Conservation (phyloP, 768 basidiomycete genomes). For the Leccinellum albellum region DNA sequence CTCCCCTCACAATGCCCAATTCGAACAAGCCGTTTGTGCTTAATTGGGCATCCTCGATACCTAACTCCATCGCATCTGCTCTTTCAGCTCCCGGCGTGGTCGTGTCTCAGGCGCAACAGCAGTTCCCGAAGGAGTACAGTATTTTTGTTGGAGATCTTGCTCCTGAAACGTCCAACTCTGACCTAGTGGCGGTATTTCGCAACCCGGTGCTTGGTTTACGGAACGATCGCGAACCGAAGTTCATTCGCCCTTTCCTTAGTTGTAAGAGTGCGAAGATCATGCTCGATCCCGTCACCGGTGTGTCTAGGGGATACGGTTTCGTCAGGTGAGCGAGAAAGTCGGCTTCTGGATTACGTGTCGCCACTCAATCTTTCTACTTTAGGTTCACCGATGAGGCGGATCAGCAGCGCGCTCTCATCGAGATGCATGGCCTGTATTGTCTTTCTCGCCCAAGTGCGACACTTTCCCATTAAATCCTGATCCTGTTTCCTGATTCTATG, state of each 20-base stretch:
- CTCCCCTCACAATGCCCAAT: conserved; percentile 76
- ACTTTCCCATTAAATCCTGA: not conserved
- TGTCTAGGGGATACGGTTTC: conserved; percentile 89
- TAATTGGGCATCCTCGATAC: conserved; percentile 62
- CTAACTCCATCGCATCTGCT: conserved; percentile 32
- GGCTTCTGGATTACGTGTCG: conserved; percentile 4
- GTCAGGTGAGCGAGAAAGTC: conserved; percentile 56
- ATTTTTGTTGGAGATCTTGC: conserved; percentile 95
- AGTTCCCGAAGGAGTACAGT: conserved; percentile 82
- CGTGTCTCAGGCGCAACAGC: conserved; percentile 40
- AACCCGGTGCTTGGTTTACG: conserved; percentile 84
- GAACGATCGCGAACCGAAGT: conserved; percentile 83
- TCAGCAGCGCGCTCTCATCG: conserved; percentile 83
- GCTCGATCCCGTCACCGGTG: conserved; percentile 85
- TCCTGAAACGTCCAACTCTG: conserved; percentile 91
- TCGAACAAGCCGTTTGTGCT: conserved; percentile 77
- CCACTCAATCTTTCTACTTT: conserved; percentile 7
- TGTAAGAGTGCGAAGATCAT: conserved; percentile 97
- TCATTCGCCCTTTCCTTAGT: conserved; percentile 83
- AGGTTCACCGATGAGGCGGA: conserved; percentile 88
- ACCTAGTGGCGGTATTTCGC: conserved; percentile 89
- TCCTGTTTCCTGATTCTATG: conserved; percentile 26
- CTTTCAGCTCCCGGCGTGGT: conserved; percentile 26
- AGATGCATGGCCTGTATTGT: conserved; percentile 91
- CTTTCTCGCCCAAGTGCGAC: conserved; percentile 81